Base-by-base conservation (phyloP, 495 filamentous ascomycete genomes). In the Aspergillus funiculosus region DNA sequence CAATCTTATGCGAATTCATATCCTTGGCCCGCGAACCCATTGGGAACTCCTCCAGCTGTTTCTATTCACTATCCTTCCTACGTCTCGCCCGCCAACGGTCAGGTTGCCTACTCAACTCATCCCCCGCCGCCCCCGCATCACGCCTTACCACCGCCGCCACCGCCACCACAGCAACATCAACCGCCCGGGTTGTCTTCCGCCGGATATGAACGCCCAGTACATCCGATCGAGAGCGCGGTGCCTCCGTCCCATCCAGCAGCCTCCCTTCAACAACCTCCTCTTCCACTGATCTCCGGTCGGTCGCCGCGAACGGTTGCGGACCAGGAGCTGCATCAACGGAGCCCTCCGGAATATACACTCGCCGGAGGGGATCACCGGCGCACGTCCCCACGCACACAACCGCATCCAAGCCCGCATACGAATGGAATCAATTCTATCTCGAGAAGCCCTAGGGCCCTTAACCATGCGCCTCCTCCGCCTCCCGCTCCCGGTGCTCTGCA, bases 21-120 rank as follows among this genome's bases (percentile, higher is more conserved):
- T 48, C 66, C 59, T 18, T 87, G 83, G 82, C 77, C 83, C 5
- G 80, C 79, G n/a, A 83, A 79, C 5, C 79, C 82, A 5, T 42
- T 73, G 35, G 63, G 61, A 6, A 74, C 71, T 17, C 72, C 70
- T 9, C 66, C 70, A 0, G 62, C 58, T 3, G 59, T 63, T n/a
- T 38, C 67, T 3, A 54, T 67, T 13, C 66, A 66, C 27, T 70
- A 71, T 52, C 43, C 62, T 20, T 42, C 61, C 13, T 69, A 66
- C 52, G 47, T 72, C 1, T 68, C 68, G 8, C 63, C 65, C 9
- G 24, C 48, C n/a, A 60, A 61, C 47, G 64, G 63, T 18, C 57
- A 56, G 10, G 54, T 59, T 4, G 46, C 55, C 20, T 66, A 69
- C 29, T 58, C 51, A 8, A 64, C 54, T 6, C 62, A 54, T 32